These are phyloP conservation scores for Emergomyces pasteurianus DNA, from an alignment of 2,329 filamentous ascomycete genomes.

Conservation along the genomic window DNA sequence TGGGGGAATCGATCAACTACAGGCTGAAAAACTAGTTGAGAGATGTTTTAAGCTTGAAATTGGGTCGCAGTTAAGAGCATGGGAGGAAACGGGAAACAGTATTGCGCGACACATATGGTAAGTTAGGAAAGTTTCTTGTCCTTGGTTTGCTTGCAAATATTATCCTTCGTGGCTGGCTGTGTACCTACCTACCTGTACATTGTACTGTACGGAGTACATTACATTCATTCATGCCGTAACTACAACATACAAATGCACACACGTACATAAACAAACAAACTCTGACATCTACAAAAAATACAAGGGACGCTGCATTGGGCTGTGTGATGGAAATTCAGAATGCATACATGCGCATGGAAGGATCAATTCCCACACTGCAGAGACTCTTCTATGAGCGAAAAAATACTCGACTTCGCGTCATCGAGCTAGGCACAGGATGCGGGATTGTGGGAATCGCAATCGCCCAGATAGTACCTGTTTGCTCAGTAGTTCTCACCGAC, in stretches of 20 bases:
- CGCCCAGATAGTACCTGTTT: constrained; percentile 40
- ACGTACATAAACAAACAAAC: not conserved
- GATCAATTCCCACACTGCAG: constrained; percentile 19
- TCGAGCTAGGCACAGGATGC: constrained; percentile 58
- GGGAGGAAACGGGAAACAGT: constrained; percentile 61
- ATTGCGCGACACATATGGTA: constrained; percentile 63
- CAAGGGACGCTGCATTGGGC: constrained; percentile 48
- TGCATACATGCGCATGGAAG: constrained; percentile 22
- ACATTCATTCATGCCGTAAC: not conserved
- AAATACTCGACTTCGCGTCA: constrained; percentile 32
- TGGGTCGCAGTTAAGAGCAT: constrained; percentile 36
- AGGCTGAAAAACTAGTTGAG: constrained; percentile 43
- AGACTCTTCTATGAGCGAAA: constrained; percentile 20
- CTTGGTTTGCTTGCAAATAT: not conserved
- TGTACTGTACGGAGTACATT: not conserved
- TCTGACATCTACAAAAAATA: not conserved
- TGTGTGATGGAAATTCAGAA: constrained; percentile 42
- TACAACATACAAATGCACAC: not conserved
- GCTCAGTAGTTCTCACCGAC: constrained; percentile 51
- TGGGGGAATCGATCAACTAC: constrained; percentile 26
- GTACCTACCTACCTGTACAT: not conserved
- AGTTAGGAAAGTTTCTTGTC: constrained; percentile 9
- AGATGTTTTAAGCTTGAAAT: constrained; percentile 36
- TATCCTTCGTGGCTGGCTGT: not conserved
- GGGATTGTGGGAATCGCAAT: constrained; percentile 57